Conservation (phyloP, 78 protist species). For the Dictyostelium discoideum region DNA sequence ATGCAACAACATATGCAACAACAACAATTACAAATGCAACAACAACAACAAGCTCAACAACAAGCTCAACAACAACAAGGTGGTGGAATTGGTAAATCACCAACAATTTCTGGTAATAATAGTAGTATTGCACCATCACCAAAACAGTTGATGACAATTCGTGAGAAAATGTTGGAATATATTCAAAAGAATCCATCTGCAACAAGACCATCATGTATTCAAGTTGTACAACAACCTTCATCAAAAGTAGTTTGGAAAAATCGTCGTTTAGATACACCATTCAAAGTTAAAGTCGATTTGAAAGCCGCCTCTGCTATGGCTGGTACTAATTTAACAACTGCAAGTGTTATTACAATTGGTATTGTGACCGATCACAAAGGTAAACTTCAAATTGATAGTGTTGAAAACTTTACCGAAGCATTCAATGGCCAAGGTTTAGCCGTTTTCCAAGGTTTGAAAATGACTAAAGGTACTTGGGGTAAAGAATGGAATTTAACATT, state of each 20-base stretch:
- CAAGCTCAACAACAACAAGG: not conserved
- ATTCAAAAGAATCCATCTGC: slow-evolving; percentile 65
- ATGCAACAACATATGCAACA: not conserved
- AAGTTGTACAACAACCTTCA: slow-evolving; percentile 66
- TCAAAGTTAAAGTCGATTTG: slow-evolving; percentile 47
- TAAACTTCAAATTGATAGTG: slow-evolving; percentile 66
- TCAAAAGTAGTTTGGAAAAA: slow-evolving; percentile 74
- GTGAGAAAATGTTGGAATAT: slow-evolving; percentile 71
- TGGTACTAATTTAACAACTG: not conserved
- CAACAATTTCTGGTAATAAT: slow-evolving; percentile 5
- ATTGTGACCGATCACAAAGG: slow-evolving; percentile 77
- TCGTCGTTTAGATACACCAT: slow-evolving; percentile 70
- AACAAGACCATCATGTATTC: slow-evolving; percentile 52
- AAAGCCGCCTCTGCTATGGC: slow-evolving; percentile 56
- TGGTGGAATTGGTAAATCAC: not conserved
- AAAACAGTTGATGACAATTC: slow-evolving; percentile 70
- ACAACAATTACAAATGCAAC: not conserved
- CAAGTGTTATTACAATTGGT: slow-evolving; percentile 44
- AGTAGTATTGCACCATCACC: slow-evolving; percentile 68
- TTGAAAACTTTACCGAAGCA: slow-evolving; percentile 72
- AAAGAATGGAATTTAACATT: slow-evolving; percentile 72
- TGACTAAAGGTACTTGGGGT: slow-evolving; percentile 82
- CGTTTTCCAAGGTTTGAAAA: slow-evolving; percentile 73
- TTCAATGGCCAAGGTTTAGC: slow-evolving; percentile 60
- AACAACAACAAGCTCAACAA: not conserved